Evolutionary conservation across 768 basidiomycete genomes (phyloP).

Genomic region (Calocera viscosa): DNA sequence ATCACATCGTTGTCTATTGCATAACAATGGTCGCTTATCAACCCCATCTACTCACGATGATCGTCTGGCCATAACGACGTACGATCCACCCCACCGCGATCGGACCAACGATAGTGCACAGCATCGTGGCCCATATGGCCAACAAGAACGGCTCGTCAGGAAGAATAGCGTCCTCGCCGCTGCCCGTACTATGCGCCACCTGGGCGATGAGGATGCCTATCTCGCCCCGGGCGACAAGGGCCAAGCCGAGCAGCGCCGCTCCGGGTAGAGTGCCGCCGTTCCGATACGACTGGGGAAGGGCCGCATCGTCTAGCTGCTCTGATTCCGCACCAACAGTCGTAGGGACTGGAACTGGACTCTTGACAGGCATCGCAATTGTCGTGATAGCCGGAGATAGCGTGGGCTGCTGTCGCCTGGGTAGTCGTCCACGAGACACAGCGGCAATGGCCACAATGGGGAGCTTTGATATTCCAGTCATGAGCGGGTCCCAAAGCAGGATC

Average conservation of each 20-base stretch:
- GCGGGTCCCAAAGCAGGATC: constrained; percentile 19
- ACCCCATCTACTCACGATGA: neutral
- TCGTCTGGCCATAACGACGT: neutral
- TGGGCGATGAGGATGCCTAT: constrained; percentile 51
- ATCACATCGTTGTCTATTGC: neutral
- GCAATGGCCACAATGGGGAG: neutral
- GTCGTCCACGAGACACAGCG: no score
- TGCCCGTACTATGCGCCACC: constrained; percentile 22
- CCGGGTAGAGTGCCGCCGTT: constrained; percentile 16
- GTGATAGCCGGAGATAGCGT: no score
- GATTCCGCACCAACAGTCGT: no score
- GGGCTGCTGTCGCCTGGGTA: no score
- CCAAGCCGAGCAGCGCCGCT: constrained; percentile 38
- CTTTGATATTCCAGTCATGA: neutral
- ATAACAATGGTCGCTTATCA: neutral
- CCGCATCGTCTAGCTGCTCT: no score
- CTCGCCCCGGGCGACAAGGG: constrained; percentile 57
- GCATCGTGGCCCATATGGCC: constrained; percentile 45
- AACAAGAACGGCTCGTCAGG: constrained; percentile 38
- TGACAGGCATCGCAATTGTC: neutral
- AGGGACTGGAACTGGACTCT: no score
- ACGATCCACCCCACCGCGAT: constrained; percentile 24
- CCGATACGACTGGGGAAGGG: neutral
- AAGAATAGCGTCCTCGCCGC: constrained; percentile 17
- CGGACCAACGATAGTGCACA: constrained; percentile 43